These are phyloP conservation scores for Cadophora sp. DNA, from an alignment of 2,329 filamentous ascomycete genomes.

Conservation along the genomic window DNA sequence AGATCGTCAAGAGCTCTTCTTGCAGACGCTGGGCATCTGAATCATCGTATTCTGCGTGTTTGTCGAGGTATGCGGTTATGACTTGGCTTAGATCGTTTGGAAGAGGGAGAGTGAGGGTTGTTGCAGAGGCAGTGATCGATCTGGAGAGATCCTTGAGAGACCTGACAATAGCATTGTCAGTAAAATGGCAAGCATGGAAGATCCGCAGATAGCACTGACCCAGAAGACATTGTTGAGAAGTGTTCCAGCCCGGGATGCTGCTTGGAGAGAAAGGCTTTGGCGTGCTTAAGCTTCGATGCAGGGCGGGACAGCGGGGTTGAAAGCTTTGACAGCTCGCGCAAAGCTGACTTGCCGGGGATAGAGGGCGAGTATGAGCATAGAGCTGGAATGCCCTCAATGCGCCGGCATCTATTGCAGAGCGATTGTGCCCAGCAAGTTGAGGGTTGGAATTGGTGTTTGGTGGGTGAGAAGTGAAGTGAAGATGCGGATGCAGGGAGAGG, in stretches of 20 bases:
- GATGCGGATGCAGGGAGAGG: neutral
- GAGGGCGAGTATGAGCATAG: neutral
- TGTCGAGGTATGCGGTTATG: slow-evolving; percentile 72
- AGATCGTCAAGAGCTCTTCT: slow-evolving; percentile 73
- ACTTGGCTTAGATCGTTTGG: slow-evolving; percentile 68
- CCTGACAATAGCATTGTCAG: slow-evolving; percentile 30
- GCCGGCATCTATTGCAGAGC: neutral
- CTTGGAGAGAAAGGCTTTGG: slow-evolving; percentile 14
- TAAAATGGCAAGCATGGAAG: neutral
- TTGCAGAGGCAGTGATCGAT: slow-evolving; percentile 59
- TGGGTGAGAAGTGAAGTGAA: neutral
- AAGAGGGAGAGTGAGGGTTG: slow-evolving; percentile 63
- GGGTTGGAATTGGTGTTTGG: neutral
- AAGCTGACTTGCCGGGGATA: neutral
- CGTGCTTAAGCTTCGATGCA: slow-evolving; percentile 16
- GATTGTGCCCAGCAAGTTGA: neutral
- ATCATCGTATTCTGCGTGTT: slow-evolving; percentile 72
- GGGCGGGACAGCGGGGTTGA: slow-evolving; percentile 14
- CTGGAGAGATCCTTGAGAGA: slow-evolving; percentile 64
- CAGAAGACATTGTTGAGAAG: slow-evolving; percentile 33
- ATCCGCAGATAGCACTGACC: slow-evolving; percentile 26
- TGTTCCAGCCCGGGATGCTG: slow-evolving; percentile 24
- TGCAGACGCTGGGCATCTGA: slow-evolving; percentile 73
- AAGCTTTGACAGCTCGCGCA: neutral
- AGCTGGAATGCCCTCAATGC: neutral